These are phyloP conservation scores for Bipolaris oryzae DNA, from an alignment of 2,329 filamentous ascomycete species.

Conservation along the genomic window DNA sequence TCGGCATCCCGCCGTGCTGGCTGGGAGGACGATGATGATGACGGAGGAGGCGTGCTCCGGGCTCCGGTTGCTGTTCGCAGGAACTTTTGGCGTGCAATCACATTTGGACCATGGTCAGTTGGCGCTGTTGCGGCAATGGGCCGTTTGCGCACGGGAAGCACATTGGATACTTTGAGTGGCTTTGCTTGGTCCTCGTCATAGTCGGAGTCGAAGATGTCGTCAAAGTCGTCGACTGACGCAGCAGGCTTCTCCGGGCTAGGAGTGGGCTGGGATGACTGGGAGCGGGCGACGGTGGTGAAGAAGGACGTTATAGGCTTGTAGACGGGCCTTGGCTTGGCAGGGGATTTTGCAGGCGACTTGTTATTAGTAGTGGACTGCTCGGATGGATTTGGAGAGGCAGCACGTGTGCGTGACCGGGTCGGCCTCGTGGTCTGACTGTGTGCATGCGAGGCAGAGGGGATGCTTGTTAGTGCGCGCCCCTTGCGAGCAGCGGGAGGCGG, in stretches of 20 bases:
- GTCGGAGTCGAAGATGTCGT: slow-evolving; percentile 48
- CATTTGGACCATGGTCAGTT: slow-evolving; percentile 23
- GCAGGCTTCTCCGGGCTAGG: slow-evolving; percentile 49
- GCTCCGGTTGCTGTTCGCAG: slow-evolving; percentile 47
- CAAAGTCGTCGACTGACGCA: slow-evolving; percentile 37
- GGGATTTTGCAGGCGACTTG: slow-evolving; percentile 39
- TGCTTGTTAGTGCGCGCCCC: slow-evolving; percentile 36
- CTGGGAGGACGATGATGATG: slow-evolving; percentile 33
- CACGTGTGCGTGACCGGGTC: slow-evolving; percentile 27
- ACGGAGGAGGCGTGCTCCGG: slow-evolving; percentile 34
- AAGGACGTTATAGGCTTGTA: slow-evolving; percentile 57
- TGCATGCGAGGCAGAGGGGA: slow-evolving; percentile 20
- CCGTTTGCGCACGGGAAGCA: slow-evolving; percentile 41
- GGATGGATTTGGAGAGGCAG: slow-evolving; percentile 29
- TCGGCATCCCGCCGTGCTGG: slow-evolving; percentile 41
- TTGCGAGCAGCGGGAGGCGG: slow-evolving; percentile 41
- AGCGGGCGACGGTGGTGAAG: slow-evolving; percentile 54
- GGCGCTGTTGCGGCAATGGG: slow-evolving; percentile 24
- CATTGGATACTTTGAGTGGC: slow-evolving; percentile 23
- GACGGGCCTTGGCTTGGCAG: slow-evolving; percentile 46
- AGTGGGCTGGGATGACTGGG: slow-evolving; percentile 48
- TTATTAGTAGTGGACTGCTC: slow-evolving; percentile 23
- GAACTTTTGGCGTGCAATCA: slow-evolving; percentile 53
- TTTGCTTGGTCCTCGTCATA: slow-evolving; percentile 42
- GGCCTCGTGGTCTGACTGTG: slow-evolving; percentile 24